Base-by-base conservation (phyloP, 2,329 filamentous ascomycete species). In the Aspergillus fructus region DNA sequence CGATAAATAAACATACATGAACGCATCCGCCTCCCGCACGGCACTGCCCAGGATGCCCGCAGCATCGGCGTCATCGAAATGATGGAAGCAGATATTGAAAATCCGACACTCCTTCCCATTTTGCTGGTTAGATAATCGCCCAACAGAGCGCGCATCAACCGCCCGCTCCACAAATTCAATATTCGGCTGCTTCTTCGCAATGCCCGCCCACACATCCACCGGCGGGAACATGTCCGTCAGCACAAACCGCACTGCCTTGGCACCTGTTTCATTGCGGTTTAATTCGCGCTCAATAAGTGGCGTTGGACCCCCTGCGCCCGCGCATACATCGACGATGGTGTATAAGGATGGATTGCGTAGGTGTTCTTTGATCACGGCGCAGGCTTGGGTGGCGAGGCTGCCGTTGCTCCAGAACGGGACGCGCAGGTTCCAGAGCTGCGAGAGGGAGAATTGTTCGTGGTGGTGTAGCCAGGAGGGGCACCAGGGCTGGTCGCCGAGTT, bases 21-120 rank as follows among this genome's bases (percentile, higher is more conserved):
- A 66, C 1, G 63, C 47, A 49, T 71, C 70, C 24, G 58, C 63
- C 9, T 53, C 64, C 58, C 71, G 62, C 2, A 64, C 49, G 9
- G 62, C 59, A 68, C 89, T 85, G 52, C 78, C 78, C 33, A 93
- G 70, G 30, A 91, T 87, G 8, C 79, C 78, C 24, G 70, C 74
- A 0, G 87, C 89, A 17, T 86, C 72, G 4, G 75, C 74, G 66
- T 91, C 86, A 60, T 86, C 82, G 64, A 92, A 92, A 74, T 92
- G 89, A 72, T 92, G 89, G 67, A 93, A 93, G 1, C 88, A 84
- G 2, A 91, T 78, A 68, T 88, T 89, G 71, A 89, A 92, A 49
- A 91, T 74, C 4, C 89, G 79, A 68, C 91, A 88, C 21, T 89
- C 76, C 45, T 77, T 81, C 66, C 79, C 21, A 49, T 76, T 77